Percentiles rank a stretch among this genome's conserved stretches.
Conservation (phyloP, 116 monocot genomes). For the Posidonia oceanica region DNA sequence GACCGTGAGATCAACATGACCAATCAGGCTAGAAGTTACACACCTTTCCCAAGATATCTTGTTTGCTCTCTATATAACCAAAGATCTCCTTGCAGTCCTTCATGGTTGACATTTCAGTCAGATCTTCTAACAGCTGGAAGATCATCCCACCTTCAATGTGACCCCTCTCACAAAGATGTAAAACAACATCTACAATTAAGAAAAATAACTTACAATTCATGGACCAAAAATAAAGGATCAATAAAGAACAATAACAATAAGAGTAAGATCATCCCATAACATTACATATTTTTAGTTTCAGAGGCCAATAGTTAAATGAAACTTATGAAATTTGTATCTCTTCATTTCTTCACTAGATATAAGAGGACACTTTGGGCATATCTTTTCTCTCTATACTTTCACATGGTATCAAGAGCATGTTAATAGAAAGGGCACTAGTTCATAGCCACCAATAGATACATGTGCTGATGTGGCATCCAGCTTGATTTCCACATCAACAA, state of each 20-base stretch:
- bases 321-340: too few species aligned
- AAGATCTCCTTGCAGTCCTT: conserved; percentile 97
- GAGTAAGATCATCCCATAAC: background rate
- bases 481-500: too few species aligned
- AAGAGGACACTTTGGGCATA: too few species aligned
- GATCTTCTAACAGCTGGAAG: conserved; percentile 94
- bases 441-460: too few species aligned
- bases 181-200: conserved; percentile 53
- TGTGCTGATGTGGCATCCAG: too few species aligned
- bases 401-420: too few species aligned
- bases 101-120: conserved; percentile 99
- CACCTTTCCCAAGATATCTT: conserved; percentile 96
- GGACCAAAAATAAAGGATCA: background rate
- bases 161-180: conserved; percentile 86
- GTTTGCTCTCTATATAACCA: conserved; percentile 96
- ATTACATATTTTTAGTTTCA: too few species aligned
- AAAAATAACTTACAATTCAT: conserved; percentile 3
- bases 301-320: too few species aligned
- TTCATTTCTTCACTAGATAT: too few species aligned
- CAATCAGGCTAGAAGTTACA: conserved; percentile 4
- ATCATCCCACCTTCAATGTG: conserved; percentile 99
- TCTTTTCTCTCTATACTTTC: too few species aligned
- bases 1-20: background rate
- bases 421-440: too few species aligned
- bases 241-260: background rate